Evolutionary conservation across 495 filamentous ascomycete species (phyloP), one percentile per base, ranked within the genome.

Genomic region (Corynascus novoguineensis): DNA sequence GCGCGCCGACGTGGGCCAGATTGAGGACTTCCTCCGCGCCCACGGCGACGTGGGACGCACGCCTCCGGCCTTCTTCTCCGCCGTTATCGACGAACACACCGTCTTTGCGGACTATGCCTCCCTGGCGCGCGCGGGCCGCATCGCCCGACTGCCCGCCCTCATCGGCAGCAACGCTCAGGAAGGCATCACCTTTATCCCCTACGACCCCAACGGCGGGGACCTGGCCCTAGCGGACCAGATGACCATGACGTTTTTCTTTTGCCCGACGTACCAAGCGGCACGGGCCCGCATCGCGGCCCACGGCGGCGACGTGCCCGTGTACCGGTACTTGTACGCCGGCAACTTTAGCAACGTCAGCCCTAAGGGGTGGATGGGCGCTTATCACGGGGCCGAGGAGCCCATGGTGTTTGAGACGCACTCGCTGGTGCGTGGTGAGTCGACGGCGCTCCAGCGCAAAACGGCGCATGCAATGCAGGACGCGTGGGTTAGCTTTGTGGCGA

Each of bases 361-460:
- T 1, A 51, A 58, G 37, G 45, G 60, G 28, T 79, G 68, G 62
- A 73, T 77, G 55, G 78, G 78, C 5, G 76, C 78, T 1, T 82
- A 78, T 53, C 81, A 83, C 60, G 75, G 72, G 8, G 57, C 64
- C 14, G 79, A 83, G 29, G 44, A 82, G 44, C 67, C 75, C 21
- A 58, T 81, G 66, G 50, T 82, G 9, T 81, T 79, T 53, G 79
- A 77, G 2, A 77, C 64, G 3, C 62, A 69, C 22, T 62, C 58
- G 49, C 59, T 66, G 11, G 66, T 74, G 35, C 75, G 70, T 35
- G 73, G 71, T 14, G 44, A 68, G 3, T 63, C 69, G 1, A 66
- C 71, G 9, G 65, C 57, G 31, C 41, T 63, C 2, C 34, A 79
- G 60, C 45, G 58, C 5, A 58, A 57, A 31, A 68, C 69, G 35